Evolutionary conservation across 1,284 basidiomycete species (phyloP).

Genomic region (Meira nashicola): DNA sequence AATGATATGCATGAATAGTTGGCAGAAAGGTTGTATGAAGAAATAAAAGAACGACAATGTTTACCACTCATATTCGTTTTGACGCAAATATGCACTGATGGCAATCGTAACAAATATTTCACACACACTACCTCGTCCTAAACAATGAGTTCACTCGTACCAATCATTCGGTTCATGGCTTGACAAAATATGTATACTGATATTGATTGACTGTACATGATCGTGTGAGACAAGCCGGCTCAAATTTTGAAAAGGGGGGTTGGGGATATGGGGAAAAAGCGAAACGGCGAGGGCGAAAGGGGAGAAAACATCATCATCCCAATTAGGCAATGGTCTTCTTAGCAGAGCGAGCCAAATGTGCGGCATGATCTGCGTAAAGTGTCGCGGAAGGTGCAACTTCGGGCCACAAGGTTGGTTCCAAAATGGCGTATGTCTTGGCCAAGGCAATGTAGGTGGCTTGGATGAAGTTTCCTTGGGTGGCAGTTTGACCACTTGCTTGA

Average conservation of each 20-base stretch:
- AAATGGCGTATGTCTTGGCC: constrained; percentile 94
- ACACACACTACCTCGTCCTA: too few species aligned
- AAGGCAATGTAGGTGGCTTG: constrained; percentile 97
- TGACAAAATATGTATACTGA: too few species aligned
- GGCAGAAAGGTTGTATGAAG: too few species aligned
- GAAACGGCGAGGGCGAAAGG: constrained; percentile 6
- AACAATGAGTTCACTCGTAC: too few species aligned
- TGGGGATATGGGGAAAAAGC: not conserved
- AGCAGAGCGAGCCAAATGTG: constrained; percentile 46
- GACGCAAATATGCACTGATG: too few species aligned
- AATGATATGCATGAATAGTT: too few species aligned
- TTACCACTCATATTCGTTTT: too few species aligned
- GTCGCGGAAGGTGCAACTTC: constrained; percentile 76
- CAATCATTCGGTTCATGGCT: too few species aligned
- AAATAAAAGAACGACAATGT: too few species aligned
- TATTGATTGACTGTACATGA: not conserved
- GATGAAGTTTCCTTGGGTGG: constrained; percentile 99
- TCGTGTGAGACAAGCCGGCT: not conserved
- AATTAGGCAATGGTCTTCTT: constrained; percentile 24
- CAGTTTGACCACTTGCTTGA: constrained; percentile 94
- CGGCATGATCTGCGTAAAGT: constrained; percentile 50
- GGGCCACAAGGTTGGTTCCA: constrained; percentile 91
- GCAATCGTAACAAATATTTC: too few species aligned
- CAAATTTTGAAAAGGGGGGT: not conserved
- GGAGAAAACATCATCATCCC: not conserved